Base-by-base conservation (phyloP, 2,329 filamentous ascomycete species). In the Fusarium camptoceras region DNA sequence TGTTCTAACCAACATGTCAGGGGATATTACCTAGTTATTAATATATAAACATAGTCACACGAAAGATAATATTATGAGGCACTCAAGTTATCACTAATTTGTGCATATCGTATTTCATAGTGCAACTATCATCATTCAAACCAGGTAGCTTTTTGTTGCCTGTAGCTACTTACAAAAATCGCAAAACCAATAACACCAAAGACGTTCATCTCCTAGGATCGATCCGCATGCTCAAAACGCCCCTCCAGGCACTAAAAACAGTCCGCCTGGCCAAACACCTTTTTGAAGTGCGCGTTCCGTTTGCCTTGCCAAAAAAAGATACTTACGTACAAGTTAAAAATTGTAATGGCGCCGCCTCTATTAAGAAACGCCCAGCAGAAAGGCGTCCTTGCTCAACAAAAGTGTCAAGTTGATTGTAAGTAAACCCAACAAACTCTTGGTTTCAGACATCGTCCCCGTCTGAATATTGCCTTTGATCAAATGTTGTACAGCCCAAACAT, bases 261-360 rank as follows among this genome's bases (percentile, higher is more conserved):
- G 51, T 68, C 63, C 60, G 65, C 76, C 74, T 76, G 71, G 69
- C 68, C 81, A 79, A 81, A 81, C 82, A 83, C 76, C 78, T 83
- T 84, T 74, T 85, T 83, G 72, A 76, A 77, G 80, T 83, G 79
- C 81, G 79, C 67, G 67, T 83, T 66, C 72, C 73, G 68, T 73
- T 58, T 73, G 64, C 73, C 68, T 79, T 79, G 74, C 74, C 80
- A 75, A 37, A 53, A 53, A 49, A 53, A 73, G 76, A 68, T 68
- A 71, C 81, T 76, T 80, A 82, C 76, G 77, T 82, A 81, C 80
- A 81, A 69, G 66, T 72, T 65, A 71, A 74, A 69, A 64, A 27
- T 55, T 61, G 62, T 54, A 58, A 61, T 53, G 51, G 61, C 57
- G 30, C 54, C 48, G 34, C 49, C 59, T 59, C 66, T 57, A 59